These are phyloP conservation scores for Ganoderma multipileum DNA, from an alignment of 1,284 basidiomycete genomes.

Conservation along the genomic window DNA sequence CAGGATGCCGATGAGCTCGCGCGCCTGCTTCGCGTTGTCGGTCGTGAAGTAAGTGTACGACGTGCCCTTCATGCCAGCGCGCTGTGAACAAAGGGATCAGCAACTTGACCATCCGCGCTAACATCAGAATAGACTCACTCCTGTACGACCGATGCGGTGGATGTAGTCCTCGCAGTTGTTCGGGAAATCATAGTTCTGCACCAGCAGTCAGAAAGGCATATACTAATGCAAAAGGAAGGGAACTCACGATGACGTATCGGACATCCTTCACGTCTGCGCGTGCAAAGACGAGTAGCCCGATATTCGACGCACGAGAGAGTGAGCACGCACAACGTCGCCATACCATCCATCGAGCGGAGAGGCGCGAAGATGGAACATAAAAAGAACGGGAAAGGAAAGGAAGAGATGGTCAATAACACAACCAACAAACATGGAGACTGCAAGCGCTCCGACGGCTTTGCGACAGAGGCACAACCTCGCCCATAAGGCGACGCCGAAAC, in stretches of 20 bases:
- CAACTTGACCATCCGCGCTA: background rate
- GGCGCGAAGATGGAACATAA: slow-evolving; percentile 28
- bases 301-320: slow-evolving; percentile 40
- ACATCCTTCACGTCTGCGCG: slow-evolving; percentile 92
- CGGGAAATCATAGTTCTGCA: slow-evolving; percentile 94
- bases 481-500: slow-evolving; percentile 1
- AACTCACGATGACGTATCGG: slow-evolving; percentile 87
- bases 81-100: slow-evolving; percentile 51
- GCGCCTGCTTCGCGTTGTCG: slow-evolving; percentile 93
- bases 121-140: slow-evolving; percentile 53
- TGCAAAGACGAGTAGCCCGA: slow-evolving; percentile 40
- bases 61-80: slow-evolving; percentile 88
- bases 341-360: slow-evolving; percentile 32
- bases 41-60: slow-evolving; percentile 98
- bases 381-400: slow-evolving; percentile 35
- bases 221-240: background rate
- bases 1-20: slow-evolving; percentile 90
- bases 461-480: slow-evolving; percentile 42
- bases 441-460: slow-evolving; percentile 63
- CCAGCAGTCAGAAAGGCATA: slow-evolving; percentile 37
- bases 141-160: slow-evolving; percentile 92
- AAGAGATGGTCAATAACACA: slow-evolving; percentile 63
- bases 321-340: slow-evolving; percentile 45
- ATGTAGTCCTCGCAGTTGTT: slow-evolving; percentile 97
- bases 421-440: slow-evolving; percentile 43